Conservation (phyloP, 768 basidiomycete species). For the Amanita muscaria region DNA sequence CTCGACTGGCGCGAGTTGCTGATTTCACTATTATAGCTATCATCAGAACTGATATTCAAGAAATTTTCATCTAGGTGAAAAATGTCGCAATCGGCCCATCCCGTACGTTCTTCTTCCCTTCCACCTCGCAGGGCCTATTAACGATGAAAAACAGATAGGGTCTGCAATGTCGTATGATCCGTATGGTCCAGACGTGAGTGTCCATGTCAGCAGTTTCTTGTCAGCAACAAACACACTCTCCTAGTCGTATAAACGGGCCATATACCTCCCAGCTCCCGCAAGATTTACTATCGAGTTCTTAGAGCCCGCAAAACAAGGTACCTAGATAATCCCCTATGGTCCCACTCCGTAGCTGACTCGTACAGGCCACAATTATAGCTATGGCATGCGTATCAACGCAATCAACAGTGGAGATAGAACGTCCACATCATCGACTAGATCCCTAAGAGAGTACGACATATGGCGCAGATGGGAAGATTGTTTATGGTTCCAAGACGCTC, state of each 20-base stretch:
- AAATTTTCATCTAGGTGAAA: not conserved
- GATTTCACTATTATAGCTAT: too few relatives aligned
- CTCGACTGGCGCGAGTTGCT: too few relatives aligned
- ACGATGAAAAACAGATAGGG: not conserved
- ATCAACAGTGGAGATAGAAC: constrained; percentile 27
- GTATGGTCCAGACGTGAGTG: constrained; percentile 2
- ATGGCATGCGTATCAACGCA: constrained; percentile 54
- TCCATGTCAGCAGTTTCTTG: not conserved
- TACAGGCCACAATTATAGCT: constrained; percentile 44
- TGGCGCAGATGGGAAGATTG: constrained; percentile 84
- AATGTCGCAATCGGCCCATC: not conserved
- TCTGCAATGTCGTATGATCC: not conserved
- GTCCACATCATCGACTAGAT: constrained; percentile 29
- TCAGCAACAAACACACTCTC: not conserved
- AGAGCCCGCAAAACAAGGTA: constrained; percentile 50
- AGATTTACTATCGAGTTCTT: constrained; percentile 54
- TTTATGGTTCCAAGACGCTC: constrained; percentile 59
- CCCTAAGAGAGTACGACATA: constrained; percentile 52
- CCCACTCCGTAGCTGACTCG: too few relatives aligned
- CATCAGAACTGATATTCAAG: too few relatives aligned
- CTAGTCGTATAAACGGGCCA: constrained; percentile 54
- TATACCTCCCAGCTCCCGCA: constrained; percentile 49
- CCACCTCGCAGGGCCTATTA: not conserved
- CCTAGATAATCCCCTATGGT: constrained; percentile 8
- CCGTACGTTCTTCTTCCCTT: not conserved